A percentile compares a stretch with the other conserved stretches of the same genome.
phyloP scores from a whole-genome alignment of 495 filamentous ascomycete genomes.

The Xylaria flabelliformis region DNA sequence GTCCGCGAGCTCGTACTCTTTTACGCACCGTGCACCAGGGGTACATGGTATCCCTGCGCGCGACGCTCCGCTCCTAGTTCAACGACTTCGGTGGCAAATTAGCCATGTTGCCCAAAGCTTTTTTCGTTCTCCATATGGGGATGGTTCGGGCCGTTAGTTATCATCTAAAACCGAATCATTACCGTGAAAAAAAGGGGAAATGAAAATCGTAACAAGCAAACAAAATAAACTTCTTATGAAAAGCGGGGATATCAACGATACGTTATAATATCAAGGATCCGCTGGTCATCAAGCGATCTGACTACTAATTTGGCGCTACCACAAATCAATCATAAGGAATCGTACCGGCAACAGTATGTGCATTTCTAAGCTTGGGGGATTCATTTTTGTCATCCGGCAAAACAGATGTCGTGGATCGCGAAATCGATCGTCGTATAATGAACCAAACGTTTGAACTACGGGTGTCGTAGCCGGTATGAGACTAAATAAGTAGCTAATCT shows the following conservation, averaged over 20 bases:
- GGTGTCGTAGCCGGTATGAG: background rate
- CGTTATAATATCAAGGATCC: background rate
- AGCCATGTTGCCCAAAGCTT: background rate
- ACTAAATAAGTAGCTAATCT: background rate
- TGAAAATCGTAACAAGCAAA: background rate
- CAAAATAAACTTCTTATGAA: background rate
- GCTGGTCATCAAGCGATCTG: background rate
- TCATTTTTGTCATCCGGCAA: background rate
- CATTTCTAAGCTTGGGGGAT: background rate
- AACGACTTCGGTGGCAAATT: background rate
- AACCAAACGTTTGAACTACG: background rate
- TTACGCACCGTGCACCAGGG: conserved; percentile 6
- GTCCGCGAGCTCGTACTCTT: background rate
- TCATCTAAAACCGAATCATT: background rate
- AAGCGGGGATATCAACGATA: background rate
- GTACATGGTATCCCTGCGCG: background rate
- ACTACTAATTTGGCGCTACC: background rate
- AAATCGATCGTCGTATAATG: background rate
- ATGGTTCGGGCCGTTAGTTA: conserved; percentile 6
- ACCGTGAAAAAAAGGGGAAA: background rate
- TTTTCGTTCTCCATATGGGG: background rate
- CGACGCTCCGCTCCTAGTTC: background rate
- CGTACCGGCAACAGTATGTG: background rate
- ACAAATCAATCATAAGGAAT: background rate
- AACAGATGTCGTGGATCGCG: background rate